Evolutionary conservation across 106 monocot genomes (phyloP), one percentile per base, ranked within the genome.

Genomic region (Phalaenopsis equestris): DNA sequence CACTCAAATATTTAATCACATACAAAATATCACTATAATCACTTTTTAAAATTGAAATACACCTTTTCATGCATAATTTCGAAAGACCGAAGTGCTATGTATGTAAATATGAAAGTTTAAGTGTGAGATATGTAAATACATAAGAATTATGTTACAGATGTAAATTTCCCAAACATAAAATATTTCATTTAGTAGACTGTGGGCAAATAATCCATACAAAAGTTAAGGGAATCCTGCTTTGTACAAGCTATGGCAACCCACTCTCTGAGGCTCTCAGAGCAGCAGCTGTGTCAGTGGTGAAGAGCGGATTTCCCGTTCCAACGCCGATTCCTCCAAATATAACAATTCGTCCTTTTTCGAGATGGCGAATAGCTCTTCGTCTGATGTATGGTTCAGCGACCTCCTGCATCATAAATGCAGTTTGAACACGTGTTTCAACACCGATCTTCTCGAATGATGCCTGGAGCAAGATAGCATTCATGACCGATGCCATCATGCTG

Each of bases 401-500:
- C 84, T 99, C 99, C 85, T 90, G 99, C 95, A 93, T 95, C 68
- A 75, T 85, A 70, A 99, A 88, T 57, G 91, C 82, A 77, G 95
- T 93, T 70, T 95, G 95, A 56, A 95, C 88, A 12, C 99, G 93
- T 48, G 99, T 84, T 56, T 89, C 91, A 43, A 99, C 80, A 37
- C 99, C 95, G 70, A 95, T 88, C 81, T 91, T 95, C 81, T 99
- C 99, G 42, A 95, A 83, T 75, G 91, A 95, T 52, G 95, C 93
- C 87, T 99, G 95, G 74, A 99, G 95, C 90, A 99, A 81, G 61
- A 99, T 55, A 46, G 99, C 88, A 72, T 99, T 99, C 99, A 99
- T 99, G 45, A 87, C 86, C 12, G 95, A 93, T 83, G 95, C 99
- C 99, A 99, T 94, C 99, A 95, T 99, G 72, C 98, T 99, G 91